Conservation (phyloP, 768 basidiomycete species). For the Dentipellis fragilis region DNA sequence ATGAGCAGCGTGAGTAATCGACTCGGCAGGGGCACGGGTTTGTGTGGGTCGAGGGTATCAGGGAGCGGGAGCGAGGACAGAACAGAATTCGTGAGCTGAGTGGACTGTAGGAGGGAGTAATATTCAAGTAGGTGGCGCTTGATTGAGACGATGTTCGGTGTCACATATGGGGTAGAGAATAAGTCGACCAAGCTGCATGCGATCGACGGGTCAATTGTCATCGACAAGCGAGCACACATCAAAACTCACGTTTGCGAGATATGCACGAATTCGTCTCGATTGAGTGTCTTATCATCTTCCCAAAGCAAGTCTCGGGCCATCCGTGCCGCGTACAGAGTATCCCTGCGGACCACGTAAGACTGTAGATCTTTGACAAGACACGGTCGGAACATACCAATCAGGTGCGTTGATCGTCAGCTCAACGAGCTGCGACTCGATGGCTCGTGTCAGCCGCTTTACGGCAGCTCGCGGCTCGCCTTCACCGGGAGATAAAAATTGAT, state of each 20-base stretch:
- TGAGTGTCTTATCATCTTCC: constrained; percentile 68
- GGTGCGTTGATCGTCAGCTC: constrained; percentile 83
- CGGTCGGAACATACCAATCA: constrained; percentile 61
- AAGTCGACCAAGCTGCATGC: constrained; percentile 71
- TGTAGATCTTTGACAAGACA: neutral
- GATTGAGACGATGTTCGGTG: constrained; percentile 47
- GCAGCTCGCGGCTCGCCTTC: constrained; percentile 68
- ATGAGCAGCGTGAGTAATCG: constrained; percentile 72
- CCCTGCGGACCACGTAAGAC: constrained; percentile 42
- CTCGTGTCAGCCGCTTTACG: constrained; percentile 77
- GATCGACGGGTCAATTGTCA: constrained; percentile 3
- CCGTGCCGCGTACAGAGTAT: constrained; percentile 78
- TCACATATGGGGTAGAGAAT: constrained; percentile 60
- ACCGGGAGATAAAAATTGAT: constrained; percentile 61
- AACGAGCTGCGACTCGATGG: constrained; percentile 60
- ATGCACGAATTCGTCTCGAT: constrained; percentile 70
- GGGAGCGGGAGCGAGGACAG: constrained; percentile 81
- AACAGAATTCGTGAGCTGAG: constrained; percentile 77
- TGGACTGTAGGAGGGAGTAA: constrained; percentile 74
- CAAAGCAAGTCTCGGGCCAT: constrained; percentile 94
- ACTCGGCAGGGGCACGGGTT: constrained; percentile 65
- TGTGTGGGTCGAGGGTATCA: constrained; percentile 67
- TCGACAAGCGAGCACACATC: constrained; percentile 7
- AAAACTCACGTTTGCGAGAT: constrained; percentile 82
- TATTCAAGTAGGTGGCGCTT: constrained; percentile 75